Evolutionary conservation across 345 rosid genomes (phyloP).

Genomic region (Mercurialis annua): DNA sequence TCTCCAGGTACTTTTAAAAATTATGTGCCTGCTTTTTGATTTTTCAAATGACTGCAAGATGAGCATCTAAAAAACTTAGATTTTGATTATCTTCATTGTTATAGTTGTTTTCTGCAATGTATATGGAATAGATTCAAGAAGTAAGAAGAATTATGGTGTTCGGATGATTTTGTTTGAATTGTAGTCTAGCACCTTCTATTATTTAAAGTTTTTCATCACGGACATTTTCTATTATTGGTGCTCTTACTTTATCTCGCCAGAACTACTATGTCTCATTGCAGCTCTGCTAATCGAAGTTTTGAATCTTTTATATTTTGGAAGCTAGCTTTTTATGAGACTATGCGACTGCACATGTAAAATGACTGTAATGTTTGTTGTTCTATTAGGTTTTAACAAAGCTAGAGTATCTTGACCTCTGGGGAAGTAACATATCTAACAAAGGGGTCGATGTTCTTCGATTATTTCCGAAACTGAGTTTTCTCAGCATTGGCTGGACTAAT

Average conservation of each 20-base stretch:
- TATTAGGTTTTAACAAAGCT: constrained; percentile 66
- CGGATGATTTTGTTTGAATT: neutral
- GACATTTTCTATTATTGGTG: neutral
- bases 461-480: constrained; percentile 63
- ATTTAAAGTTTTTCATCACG: neutral
- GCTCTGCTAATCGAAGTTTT: neutral
- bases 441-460: constrained; percentile 50
- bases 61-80: neutral
- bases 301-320: constrained; percentile 2
- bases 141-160: neutral
- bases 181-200: neutral
- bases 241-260: neutral
- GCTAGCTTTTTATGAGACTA: constrained; percentile 6
- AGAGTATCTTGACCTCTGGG: constrained; percentile 89
- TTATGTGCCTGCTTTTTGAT: no score
- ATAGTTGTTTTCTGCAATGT: neutral
- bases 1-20: constrained; percentile 57
- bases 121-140: neutral
- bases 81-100: neutral
- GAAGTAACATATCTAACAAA: constrained; percentile 62
- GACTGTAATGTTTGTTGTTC: constrained; percentile 5
- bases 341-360: neutral
- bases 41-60: neutral
- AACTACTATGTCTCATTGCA: neutral
- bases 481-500: constrained; percentile 75